Conservation (phyloP, 2,329 filamentous ascomycete genomes). For the Neonectria neomacrospora region DNA sequence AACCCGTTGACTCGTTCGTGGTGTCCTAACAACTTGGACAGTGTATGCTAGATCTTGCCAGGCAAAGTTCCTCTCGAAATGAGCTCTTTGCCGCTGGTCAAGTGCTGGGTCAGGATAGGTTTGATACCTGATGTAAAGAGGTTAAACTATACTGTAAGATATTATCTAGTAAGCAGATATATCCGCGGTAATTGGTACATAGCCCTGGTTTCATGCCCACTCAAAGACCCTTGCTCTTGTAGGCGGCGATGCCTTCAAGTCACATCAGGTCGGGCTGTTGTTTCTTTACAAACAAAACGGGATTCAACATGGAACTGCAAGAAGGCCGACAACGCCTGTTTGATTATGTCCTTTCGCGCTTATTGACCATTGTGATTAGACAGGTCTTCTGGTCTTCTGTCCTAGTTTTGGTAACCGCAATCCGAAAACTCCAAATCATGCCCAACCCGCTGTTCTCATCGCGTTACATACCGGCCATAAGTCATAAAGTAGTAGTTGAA, state of each 20-base stretch:
- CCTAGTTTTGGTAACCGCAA: not conserved
- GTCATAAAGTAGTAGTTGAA: conserved; percentile 28
- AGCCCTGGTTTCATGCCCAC: not conserved
- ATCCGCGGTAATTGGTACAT: not conserved
- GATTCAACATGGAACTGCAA: not conserved
- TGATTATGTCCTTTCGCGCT: not conserved
- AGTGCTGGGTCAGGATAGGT: not conserved
- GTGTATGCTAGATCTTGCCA: too few relatives aligned
- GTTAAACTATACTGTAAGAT: too few relatives aligned
- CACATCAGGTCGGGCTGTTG: not conserved
- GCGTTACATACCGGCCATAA: conserved; percentile 27
- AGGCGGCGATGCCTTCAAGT: not conserved
- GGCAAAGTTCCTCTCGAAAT: too few relatives aligned
- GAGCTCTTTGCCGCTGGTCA: not conserved
- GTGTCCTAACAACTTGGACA: not conserved
- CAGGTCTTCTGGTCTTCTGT: not conserved
- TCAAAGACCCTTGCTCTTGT: not conserved
- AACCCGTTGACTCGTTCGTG: too few relatives aligned
- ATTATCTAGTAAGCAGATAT: not conserved
- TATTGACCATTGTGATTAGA: not conserved
- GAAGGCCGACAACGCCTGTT: not conserved
- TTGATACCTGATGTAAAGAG: not conserved
- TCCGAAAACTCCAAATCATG: conserved; percentile 6
- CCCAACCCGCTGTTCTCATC: not conserved
- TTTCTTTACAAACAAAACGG: not conserved